Evolutionary conservation across 306 rosid species (phyloP).

Genomic region (Castanospermum australe): DNA sequence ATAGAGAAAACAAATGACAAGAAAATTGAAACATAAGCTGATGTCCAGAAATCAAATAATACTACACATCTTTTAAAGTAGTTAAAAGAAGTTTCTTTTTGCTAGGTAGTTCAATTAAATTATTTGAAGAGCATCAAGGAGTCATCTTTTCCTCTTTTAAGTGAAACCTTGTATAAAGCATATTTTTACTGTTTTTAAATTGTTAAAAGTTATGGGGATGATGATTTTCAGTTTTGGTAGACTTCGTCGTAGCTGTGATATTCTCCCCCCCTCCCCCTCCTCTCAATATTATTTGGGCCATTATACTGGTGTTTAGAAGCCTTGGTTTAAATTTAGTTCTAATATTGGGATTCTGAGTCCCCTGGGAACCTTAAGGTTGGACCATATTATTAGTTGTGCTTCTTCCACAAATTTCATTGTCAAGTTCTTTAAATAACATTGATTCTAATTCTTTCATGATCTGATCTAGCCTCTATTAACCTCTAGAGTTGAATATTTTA

Average conservation of each 20-base stretch:
- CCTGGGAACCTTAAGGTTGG: constrained; percentile 10
- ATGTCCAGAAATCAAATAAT: neutral
- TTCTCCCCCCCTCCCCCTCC: neutral
- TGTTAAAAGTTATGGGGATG: neutral
- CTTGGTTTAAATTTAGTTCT: constrained; percentile 11
- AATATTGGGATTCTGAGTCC: constrained; percentile 12
- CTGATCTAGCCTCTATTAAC: constrained; percentile 30
- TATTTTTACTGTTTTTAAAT: neutral
- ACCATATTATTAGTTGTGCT: constrained; percentile 12
- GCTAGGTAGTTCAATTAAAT: neutral
- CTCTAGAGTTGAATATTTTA: constrained; percentile 27
- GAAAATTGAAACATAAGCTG: too few species aligned
- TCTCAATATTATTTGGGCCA: neutral
- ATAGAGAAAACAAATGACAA: too few species aligned
- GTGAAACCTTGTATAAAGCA: neutral
- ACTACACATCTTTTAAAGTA: neutral
- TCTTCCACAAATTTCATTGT: constrained; percentile 21
- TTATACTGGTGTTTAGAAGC: constrained; percentile 16
- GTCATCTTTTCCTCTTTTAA: constrained; percentile 1
- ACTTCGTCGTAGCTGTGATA: neutral
- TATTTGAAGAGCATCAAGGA: neutral
- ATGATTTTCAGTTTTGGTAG: neutral
- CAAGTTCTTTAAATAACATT: constrained; percentile 11
- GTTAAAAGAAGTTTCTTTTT: neutral
- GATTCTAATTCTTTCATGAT: constrained; percentile 23